Evolutionary conservation across 2,329 filamentous ascomycete species (phyloP).

Genomic region (Onygenales sp.): DNA sequence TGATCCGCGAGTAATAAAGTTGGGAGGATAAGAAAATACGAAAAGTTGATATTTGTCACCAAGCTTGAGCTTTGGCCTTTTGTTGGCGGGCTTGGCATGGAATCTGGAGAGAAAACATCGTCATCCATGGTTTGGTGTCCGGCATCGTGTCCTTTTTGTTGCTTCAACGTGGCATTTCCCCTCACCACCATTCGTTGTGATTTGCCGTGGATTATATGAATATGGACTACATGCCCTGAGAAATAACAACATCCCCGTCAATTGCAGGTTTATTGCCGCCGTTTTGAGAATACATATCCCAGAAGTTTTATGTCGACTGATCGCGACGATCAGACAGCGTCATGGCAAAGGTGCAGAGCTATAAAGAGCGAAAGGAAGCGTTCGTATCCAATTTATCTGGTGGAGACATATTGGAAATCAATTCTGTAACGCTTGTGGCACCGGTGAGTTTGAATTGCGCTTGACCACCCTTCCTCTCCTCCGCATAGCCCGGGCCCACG

Average conservation of each 20-base stretch:
- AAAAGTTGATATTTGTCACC: too few relatives aligned
- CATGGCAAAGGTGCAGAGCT: constrained; percentile 41
- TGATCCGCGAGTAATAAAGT: too few relatives aligned
- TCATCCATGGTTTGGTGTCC: background rate
- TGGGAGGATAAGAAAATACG: too few relatives aligned
- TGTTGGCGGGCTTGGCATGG: too few relatives aligned
- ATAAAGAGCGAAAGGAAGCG: constrained; percentile 88
- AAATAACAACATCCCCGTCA: background rate
- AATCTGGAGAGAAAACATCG: background rate
- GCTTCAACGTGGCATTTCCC: constrained; percentile 1
- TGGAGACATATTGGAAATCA: constrained; percentile 75
- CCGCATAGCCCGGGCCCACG: too few relatives aligned
- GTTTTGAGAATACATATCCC: too few relatives aligned
- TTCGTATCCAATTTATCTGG: constrained; percentile 89
- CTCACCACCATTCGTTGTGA: background rate
- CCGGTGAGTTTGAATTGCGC: constrained; percentile 51
- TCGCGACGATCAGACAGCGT: too few relatives aligned
- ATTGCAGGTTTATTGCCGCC: background rate
- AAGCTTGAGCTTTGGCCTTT: too few relatives aligned
- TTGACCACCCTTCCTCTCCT: background rate
- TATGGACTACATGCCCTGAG: background rate
- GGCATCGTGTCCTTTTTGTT: background rate
- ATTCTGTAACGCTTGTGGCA: constrained; percentile 72
- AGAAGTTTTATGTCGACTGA: too few relatives aligned
- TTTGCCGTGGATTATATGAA: background rate